These are phyloP conservation scores for Phoma sp. DNA, from an alignment of 2,329 filamentous ascomycete genomes.

Conservation along the genomic window DNA sequence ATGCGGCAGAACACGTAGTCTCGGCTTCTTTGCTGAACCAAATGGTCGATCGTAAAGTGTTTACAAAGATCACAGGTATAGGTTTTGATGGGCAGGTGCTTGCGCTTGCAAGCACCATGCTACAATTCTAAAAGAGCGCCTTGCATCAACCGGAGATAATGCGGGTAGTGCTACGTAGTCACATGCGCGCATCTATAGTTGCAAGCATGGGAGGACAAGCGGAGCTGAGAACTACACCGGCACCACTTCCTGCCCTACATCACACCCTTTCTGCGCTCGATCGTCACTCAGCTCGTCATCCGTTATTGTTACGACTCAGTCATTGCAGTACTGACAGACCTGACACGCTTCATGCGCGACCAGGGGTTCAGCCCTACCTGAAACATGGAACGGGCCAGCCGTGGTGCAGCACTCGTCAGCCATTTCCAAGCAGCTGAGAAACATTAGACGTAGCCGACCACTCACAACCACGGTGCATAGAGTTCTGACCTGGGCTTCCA, in stretches of 20 bases:
- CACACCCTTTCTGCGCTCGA: conserved; percentile 3
- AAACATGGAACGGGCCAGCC: conserved; percentile 22
- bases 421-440: conserved; percentile 13
- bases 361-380: conserved; percentile 22
- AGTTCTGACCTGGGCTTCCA: conserved; percentile 13
- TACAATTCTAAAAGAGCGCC: neutral
- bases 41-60: conserved; percentile 12
- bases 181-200: neutral
- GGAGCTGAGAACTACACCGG: neutral
- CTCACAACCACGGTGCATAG: conserved; percentile 10
- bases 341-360: conserved; percentile 22
- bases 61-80: conserved; percentile 30
- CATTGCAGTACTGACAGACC: conserved; percentile 19
- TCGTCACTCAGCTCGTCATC: conserved; percentile 1
- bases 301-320: neutral
- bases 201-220: neutral
- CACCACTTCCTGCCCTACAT: neutral
- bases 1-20: conserved; percentile 38
- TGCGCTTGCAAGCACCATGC: conserved; percentile 7
- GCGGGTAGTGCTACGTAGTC: neutral
- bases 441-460: conserved; percentile 11
- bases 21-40: conserved; percentile 16
- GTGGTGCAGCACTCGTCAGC: conserved; percentile 19
- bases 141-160: neutral
- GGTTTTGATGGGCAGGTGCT: conserved; percentile 39